Conservation (phyloP, 352 stramenopile species). For the Hyphochytrium catenoides region DNA sequence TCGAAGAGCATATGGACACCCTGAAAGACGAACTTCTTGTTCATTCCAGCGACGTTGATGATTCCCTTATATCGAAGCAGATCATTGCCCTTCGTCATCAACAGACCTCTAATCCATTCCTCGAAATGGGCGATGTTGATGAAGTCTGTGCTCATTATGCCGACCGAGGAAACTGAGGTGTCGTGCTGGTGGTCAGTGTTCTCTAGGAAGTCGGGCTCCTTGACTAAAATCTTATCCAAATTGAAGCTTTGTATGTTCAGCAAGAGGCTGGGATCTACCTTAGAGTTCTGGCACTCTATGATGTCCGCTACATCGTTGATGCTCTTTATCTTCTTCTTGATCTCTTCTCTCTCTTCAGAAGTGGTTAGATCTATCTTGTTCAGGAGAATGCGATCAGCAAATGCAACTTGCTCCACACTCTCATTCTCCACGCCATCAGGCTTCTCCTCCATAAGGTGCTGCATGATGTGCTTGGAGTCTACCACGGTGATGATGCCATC, state of each 20-base stretch:
- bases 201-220: conserved; percentile 24
- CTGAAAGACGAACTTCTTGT: conserved; percentile 85
- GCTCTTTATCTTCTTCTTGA: conserved; percentile 17
- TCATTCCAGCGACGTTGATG: conserved; percentile 67
- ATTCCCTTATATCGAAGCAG: conserved; percentile 81
- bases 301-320: conserved; percentile 42
- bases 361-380: conserved; percentile 94
- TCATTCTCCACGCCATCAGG: conserved; percentile 41
- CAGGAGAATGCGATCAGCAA: conserved; percentile 91
- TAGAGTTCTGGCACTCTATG: conserved; percentile 19
- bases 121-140: conserved; percentile 78
- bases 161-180: conserved; percentile 19
- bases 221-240: conserved; percentile 21
- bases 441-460: conserved; percentile 34
- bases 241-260: conserved; percentile 24
- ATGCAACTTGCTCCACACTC: conserved; percentile 85
- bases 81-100: conserved; percentile 60
- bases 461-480: conserved; percentile 74
- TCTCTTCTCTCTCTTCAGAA: conserved; percentile 18
- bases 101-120: conserved; percentile 82
- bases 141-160: conserved; percentile 14
- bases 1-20: conserved; percentile 89
- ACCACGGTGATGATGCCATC: conserved; percentile 92
- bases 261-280: conserved; percentile 15
- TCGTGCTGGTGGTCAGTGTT: conserved; percentile 15